phyloP scores from a whole-genome alignment of 257 asterid genomes.

The Scutellaria baicalensis region DNA sequence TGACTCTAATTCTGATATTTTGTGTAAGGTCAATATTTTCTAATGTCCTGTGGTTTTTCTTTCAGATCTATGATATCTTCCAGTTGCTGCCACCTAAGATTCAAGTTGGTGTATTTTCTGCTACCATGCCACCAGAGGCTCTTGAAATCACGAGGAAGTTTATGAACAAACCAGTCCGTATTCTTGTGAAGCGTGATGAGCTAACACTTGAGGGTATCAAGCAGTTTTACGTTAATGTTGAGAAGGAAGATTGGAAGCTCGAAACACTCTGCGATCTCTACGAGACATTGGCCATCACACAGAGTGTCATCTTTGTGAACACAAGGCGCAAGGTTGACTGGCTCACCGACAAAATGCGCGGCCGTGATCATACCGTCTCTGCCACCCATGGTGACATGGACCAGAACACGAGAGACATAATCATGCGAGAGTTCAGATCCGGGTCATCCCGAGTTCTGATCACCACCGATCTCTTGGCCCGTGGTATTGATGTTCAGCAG shows the following conservation, averaged over 20 bases:
- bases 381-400: slow-evolving; percentile 64
- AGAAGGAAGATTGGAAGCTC: slow-evolving; percentile 47
- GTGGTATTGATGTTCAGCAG: slow-evolving; percentile 64
- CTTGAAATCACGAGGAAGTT: slow-evolving; percentile 61
- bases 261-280: slow-evolving; percentile 52
- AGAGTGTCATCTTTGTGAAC: slow-evolving; percentile 58
- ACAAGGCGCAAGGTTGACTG: slow-evolving; percentile 63
- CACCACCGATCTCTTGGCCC: slow-evolving; percentile 57
- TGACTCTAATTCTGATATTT: not conserved
- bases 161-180: slow-evolving; percentile 56
- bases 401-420: slow-evolving; percentile 53
- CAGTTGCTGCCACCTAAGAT: slow-evolving; percentile 57
- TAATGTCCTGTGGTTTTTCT: not conserved
- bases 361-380: slow-evolving; percentile 49
- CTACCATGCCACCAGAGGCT: slow-evolving; percentile 56
- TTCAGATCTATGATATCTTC: slow-evolving; percentile 45
- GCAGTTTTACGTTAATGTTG: slow-evolving; percentile 44
- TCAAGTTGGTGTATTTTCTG: slow-evolving; percentile 58
- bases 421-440: slow-evolving; percentile 56
- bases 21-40: not conserved
- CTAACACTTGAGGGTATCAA: slow-evolving; percentile 50
- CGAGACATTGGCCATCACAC: slow-evolving; percentile 46
- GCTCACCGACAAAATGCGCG: slow-evolving; percentile 51
- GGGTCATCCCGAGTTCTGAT: slow-evolving; percentile 59
- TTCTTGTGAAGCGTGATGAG: slow-evolving; percentile 57